Evolutionary conservation across 2,329 filamentous ascomycete species (phyloP).

Genomic region (Colletotrichum acutatum): DNA sequence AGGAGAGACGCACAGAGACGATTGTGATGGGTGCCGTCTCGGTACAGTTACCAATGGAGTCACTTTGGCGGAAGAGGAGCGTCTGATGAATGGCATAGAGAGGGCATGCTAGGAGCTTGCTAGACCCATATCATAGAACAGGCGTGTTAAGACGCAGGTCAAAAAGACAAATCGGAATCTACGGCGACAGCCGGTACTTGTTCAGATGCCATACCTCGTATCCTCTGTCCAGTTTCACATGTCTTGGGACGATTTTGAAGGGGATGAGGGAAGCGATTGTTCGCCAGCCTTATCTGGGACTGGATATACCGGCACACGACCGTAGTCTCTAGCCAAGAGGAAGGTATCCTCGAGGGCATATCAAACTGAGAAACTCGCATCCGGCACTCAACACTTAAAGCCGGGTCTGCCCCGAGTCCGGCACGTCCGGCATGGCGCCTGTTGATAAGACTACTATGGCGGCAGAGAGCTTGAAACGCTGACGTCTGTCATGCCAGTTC

Average conservation of each 20-base stretch:
- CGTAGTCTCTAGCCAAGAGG: no score
- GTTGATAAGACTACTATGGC: neutral
- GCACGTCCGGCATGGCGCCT: no score
- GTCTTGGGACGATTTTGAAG: neutral
- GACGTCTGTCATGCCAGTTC: slow-evolving; percentile 5
- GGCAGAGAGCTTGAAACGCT: slow-evolving; percentile 5
- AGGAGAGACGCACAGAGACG: neutral
- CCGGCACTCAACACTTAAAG: no score
- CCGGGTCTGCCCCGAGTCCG: no score
- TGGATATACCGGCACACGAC: no score
- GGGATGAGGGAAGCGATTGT: no score
- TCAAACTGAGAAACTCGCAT: no score
- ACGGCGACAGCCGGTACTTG: neutral
- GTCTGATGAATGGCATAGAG: neutral
- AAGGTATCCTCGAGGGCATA: no score
- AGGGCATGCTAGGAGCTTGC: neutral
- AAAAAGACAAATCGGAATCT: neutral
- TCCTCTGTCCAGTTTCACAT: neutral
- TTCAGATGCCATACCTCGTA: neutral
- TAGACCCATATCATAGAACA: neutral
- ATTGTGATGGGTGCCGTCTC: neutral
- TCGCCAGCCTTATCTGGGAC: no score
- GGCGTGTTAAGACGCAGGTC: neutral
- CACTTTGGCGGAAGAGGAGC: neutral
- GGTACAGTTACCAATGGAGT: neutral